A percentile compares a stretch with the other conserved stretches of the same genome.
Evolutionary conservation across 768 basidiomycete genomes (phyloP).

Genomic region (Pulveroboletus sp.): DNA sequence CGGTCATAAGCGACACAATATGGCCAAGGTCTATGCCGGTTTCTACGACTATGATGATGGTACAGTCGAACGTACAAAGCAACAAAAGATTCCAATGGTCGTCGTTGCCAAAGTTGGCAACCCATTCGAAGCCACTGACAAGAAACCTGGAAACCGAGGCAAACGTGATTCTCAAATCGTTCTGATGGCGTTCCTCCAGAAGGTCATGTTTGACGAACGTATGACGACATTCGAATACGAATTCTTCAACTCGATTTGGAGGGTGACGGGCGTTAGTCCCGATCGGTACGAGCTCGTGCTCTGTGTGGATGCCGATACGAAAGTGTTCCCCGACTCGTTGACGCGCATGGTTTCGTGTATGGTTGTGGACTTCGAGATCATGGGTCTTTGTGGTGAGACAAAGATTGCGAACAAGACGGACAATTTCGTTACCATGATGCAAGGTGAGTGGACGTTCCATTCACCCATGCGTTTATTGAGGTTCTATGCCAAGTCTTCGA

Average conservation of each 20-base stretch:
- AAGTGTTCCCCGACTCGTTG: conserved; percentile 97
- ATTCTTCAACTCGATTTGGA: conserved; percentile 98
- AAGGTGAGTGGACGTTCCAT: conserved; percentile 59
- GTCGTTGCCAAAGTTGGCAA: conserved; percentile 96
- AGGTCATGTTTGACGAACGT: conserved; percentile 99
- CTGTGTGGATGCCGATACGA: conserved; percentile 97
- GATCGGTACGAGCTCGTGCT: conserved; percentile 94
- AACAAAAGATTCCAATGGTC: conserved; percentile 94
- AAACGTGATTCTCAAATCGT: conserved; percentile 99
- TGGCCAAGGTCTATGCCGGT: conserved; percentile 97
- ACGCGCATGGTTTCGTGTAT: conserved; percentile 95
- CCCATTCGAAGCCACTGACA: conserved; percentile 78
- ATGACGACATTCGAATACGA: conserved; percentile 99
- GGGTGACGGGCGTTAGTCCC: conserved; percentile 90
- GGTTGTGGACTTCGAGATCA: conserved; percentile 96
- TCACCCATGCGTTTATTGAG: conserved; percentile 7
- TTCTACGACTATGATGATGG: conserved; percentile 94
- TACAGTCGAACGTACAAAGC: conserved; percentile 86
- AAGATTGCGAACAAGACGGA: conserved; percentile 99
- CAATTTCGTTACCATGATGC: conserved; percentile 99
- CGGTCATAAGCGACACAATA: conserved; percentile 99
- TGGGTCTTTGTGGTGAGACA: conserved; percentile 99
- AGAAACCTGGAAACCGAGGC: conserved; percentile 97
- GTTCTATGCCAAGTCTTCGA: conserved; percentile 72
- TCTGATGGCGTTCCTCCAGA: conserved; percentile 96